phyloP scores from a whole-genome alignment of 73 alveolate genomes.

The Uronychia setigera region DNA sequence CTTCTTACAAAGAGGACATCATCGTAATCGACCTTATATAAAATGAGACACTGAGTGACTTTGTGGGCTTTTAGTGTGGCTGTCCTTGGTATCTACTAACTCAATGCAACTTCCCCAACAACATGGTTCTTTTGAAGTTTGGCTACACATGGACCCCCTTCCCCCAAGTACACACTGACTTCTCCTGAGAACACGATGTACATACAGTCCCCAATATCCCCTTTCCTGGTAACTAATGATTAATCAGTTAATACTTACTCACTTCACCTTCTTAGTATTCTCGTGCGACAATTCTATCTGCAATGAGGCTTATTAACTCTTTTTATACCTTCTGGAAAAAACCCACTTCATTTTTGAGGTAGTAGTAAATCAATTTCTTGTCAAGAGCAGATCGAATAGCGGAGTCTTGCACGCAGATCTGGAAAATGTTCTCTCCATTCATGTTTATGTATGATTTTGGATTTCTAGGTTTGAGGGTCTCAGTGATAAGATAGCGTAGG shows the following conservation, averaged over 20 bases:
- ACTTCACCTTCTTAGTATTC: background rate
- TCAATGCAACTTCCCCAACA: slow-evolving; percentile 14
- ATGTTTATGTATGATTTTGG: background rate
- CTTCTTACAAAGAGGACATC: slow-evolving; percentile 6
- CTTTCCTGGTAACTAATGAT: slow-evolving; percentile 27
- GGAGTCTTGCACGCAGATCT: background rate
- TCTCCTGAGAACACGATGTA: slow-evolving; percentile 9
- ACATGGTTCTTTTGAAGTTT: background rate
- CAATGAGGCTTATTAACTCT: background rate
- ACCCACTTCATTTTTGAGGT: background rate
- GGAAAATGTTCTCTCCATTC: background rate
- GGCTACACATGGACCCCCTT: background rate
- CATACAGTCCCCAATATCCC: slow-evolving; percentile 28
- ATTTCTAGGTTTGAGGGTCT: background rate
- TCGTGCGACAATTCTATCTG: background rate
- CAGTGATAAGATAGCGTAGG: background rate
- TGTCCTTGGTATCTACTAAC: background rate
- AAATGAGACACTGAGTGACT: background rate
- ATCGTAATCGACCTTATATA: slow-evolving; percentile 11
- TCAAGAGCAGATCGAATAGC: background rate
- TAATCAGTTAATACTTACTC: background rate
- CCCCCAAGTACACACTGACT: slow-evolving; percentile 8
- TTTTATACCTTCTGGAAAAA: background rate
- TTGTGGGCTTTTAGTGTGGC: slow-evolving; percentile 7
- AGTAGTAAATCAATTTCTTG: background rate